Base-by-base conservation (phyloP, 2,329 filamentous ascomycete genomes). In the Malbranchea zuffiana region DNA sequence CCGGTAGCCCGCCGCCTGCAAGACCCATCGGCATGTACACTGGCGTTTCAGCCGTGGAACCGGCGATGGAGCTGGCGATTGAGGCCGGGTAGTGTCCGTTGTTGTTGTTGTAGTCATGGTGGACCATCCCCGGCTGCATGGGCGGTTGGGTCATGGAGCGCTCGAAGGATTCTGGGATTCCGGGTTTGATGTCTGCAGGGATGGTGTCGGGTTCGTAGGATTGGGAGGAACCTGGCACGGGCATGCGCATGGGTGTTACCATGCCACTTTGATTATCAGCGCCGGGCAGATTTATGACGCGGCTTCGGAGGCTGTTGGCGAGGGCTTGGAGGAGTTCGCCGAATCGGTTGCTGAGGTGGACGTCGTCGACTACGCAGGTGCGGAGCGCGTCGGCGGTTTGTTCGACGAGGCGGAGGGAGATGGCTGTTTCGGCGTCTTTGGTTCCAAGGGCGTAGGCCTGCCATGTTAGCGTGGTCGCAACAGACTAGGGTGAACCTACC, bases 331-430 rank as follows among this genome's bases (percentile, higher is more conserved):
- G 41, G 2, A 47, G 35, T 25, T 47, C 45, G 5, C 45, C 45
- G 29, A 90, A 90, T 5, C 82, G 74, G 41, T 82, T 85, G 19
- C 65, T 67, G 3, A 75, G 63, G 51, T 75, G 71, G 6, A 74
- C 69, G 47, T 75, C 71, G 45, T 75, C 71, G 10, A 74, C 71
- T 19, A 72, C 69, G 50, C 65, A 68, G 18, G 62, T 68, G 24
- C 65, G 62, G 26, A 75, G 59, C 5, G 68, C 68, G 26, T 65
- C 59, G 4, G 71, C 66, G 1, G 68, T 70, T 12, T 62, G 59
- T 39, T 69, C 66, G 31, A 74, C 61, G 3, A 73, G 57, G 7
- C 56, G 59, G 3, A 74, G 57, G 1, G 65, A 68, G 28, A 67
- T 60, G 8, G 63, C 61, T 4, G 73, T 65, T 39, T 74, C 67